Base-by-base conservation (phyloP, 331 rosid genomes). In the Quercus phellos region DNA sequence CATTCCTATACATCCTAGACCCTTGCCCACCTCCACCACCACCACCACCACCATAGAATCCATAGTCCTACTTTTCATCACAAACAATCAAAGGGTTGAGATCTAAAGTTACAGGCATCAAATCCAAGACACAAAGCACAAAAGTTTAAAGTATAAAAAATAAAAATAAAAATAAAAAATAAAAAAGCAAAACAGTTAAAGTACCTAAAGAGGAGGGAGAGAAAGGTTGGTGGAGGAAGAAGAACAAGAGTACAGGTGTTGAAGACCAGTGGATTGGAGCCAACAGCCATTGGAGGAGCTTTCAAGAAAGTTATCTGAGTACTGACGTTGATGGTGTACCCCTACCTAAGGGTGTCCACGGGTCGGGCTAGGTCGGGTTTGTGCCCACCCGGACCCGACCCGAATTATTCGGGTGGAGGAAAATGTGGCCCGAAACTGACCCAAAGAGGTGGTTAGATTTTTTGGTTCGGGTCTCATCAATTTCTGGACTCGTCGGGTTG, bases 241-340 rank as follows among this genome's bases (percentile, higher is more conserved):
- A 5, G 51, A 46, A 55, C 92, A 82, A 29, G 93, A 80, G 71
- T 90, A 95, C 6, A 95, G 95, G 59, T 90, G 96, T 76, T 94
- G 97, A 73, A 94, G 97, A 30, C 98, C 99, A 63, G 99, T 90
- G 1, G 98, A 89, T 78, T 95, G 99, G 55, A 95, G 94, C 98
- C 99, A 95, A 51, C 94, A 68, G 55, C 89, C 92, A 61, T 88
- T 92, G 77, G 97, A 89, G 6, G 97, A 89, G 35, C 86, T 83
- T 71, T 95, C 99, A 79, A 92, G 87, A 22, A 89, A 88, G 85
- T 95, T 87, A 34, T 92, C 99, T 22, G 99, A 91, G 91, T 88
- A 75, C 70, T 94, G 99, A 7, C 98, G 89, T 81, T 92, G 97
- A 66, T 94, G 99, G 61, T 92, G 97, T 22, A 22, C 24, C 24